Evolutionary conservation across 768 basidiomycete genomes (phyloP).

Genomic region (Rhodotorula babjevae): DNA sequence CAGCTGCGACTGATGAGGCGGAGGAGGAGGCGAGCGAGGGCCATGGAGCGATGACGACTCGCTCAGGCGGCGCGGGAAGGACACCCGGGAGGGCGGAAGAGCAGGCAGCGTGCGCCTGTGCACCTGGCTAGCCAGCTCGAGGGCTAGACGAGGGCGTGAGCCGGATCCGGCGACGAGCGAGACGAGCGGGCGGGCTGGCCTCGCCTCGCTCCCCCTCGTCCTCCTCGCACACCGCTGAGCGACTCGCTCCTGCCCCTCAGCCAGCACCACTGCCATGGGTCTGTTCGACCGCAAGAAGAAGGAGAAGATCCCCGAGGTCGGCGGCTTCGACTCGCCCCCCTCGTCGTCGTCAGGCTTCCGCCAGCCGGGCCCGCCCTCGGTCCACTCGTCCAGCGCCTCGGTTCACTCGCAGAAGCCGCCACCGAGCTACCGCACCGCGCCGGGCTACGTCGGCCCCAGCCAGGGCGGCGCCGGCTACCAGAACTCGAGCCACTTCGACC

Average conservation of each 20-base stretch:
- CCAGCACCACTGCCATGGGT: conserved; percentile 22
- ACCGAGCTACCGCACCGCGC: conserved; percentile 27
- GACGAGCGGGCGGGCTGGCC: too few species aligned
- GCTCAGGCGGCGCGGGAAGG: too few species aligned
- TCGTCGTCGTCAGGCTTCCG: neutral
- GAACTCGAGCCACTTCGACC: conserved; percentile 16
- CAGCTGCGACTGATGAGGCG: too few species aligned
- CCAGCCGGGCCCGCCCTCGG: neutral
- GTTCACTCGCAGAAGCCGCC: conserved; percentile 2
- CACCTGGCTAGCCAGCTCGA: too few species aligned
- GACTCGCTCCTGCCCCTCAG: neutral
- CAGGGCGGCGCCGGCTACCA: conserved; percentile 29
- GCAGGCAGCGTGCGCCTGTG: too few species aligned
- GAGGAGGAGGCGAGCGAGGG: too few species aligned
- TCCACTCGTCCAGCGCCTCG: conserved; percentile 4
- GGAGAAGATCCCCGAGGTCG: conserved; percentile 38
- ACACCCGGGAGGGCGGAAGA: too few species aligned
- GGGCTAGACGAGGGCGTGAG: too few species aligned
- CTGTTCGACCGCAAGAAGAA: conserved; percentile 38
- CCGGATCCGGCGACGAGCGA: too few species aligned
- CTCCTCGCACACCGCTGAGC: neutral
- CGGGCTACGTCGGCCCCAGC: conserved; percentile 10
- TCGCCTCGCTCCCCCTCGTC: neutral
- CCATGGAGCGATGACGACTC: too few species aligned
- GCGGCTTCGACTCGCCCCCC: neutral